These are phyloP conservation scores for Blumeriella jaapii DNA, from an alignment of 2,329 filamentous ascomycete genomes.

Conservation along the genomic window DNA sequence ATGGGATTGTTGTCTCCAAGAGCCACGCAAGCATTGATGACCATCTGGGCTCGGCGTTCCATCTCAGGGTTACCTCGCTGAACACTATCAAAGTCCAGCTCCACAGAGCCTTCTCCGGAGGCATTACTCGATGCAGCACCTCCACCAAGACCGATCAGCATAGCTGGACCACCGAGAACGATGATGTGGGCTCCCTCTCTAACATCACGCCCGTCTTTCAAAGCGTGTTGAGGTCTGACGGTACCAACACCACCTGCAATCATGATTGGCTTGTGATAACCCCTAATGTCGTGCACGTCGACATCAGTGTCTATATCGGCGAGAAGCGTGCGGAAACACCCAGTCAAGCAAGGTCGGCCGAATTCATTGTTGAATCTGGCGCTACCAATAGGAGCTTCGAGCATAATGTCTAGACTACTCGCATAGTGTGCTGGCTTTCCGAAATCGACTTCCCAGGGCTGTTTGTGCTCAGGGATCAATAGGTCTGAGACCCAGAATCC, in stretches of 20 bases:
- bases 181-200: conserved; percentile 81
- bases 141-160: conserved; percentile 93
- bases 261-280: conserved; percentile 98
- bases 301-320: conserved; percentile 51
- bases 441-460: conserved; percentile 85
- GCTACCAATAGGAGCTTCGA: conserved; percentile 90
- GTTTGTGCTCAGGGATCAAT: conserved; percentile 68
- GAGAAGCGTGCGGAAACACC: conserved; percentile 85
- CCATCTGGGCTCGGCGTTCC: conserved; percentile 90
- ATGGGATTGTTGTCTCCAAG: conserved; percentile 82
- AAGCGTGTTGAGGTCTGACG: conserved; percentile 78
- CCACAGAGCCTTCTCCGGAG: conserved; percentile 77
- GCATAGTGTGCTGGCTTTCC: conserved; percentile 88
- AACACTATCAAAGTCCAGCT: conserved; percentile 93
- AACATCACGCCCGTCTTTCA: conserved; percentile 72
- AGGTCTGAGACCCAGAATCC: conserved; percentile 96
- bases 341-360: conserved; percentile 75
- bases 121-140: conserved; percentile 88
- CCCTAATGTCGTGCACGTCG: conserved; percentile 56
- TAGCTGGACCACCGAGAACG: conserved; percentile 88
- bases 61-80: conserved; percentile 96
- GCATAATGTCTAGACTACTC: conserved; percentile 91
- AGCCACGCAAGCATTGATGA: conserved; percentile 87
- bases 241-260: conserved; percentile 92
- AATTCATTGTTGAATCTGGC: conserved; percentile 98